Conservation (phyloP, 306 rosid genomes). For the Vachellia pachyceras region DNA sequence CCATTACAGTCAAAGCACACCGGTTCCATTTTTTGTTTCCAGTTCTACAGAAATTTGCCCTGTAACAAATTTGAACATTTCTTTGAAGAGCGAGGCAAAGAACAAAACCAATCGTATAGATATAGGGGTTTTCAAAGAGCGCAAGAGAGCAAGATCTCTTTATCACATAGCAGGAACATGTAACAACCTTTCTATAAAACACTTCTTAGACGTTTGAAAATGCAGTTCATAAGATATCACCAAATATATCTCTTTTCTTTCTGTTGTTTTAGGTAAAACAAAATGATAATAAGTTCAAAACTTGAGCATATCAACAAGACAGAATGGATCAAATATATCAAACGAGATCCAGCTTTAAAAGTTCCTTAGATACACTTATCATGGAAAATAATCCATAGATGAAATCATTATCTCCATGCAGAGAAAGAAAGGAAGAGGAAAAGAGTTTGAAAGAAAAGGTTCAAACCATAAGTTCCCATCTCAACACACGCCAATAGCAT, state of each 20-base stretch:
- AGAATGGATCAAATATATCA: neutral
- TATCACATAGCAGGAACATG: neutral
- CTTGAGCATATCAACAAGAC: neutral
- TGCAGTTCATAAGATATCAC: neutral
- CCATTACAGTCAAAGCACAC: conserved; percentile 51
- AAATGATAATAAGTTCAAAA: neutral
- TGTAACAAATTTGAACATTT: conserved; percentile 34
- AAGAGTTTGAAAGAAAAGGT: neutral
- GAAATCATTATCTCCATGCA: neutral
- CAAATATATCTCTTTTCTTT: neutral
- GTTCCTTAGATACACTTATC: neutral
- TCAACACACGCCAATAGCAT: neutral
- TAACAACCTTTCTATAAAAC: neutral
- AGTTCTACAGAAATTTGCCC: conserved; percentile 50
- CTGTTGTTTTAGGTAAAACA: neutral
- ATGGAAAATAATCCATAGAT: neutral
- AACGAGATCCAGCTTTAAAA: neutral
- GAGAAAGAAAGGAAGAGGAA: neutral
- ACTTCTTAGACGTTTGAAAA: neutral
- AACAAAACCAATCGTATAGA: neutral
- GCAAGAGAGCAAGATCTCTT: neutral
- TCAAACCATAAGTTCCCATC: neutral
- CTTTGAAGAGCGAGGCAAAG: neutral
- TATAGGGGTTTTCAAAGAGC: neutral
- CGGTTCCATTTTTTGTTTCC: conserved; percentile 47